Conservation (phyloP, 1,139 yeast genomes). For the Geotrichum europaeum region DNA sequence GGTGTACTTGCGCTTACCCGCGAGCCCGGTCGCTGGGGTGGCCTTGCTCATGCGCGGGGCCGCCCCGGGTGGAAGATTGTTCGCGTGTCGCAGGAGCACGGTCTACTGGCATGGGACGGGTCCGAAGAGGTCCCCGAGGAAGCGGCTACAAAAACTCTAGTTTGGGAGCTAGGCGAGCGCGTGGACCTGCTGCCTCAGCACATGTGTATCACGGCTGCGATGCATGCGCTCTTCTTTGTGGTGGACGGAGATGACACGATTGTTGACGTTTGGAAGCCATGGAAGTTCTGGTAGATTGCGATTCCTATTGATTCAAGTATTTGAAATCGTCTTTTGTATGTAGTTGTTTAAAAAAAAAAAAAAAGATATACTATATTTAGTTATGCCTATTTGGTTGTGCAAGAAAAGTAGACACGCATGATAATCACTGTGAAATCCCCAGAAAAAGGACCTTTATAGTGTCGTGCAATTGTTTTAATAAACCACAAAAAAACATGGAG, state of each 20-base stretch:
- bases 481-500: too few relatives aligned
- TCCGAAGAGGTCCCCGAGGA: slow-evolving; percentile 40
- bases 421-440: too few relatives aligned
- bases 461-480: too few relatives aligned
- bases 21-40: slow-evolving; percentile 47
- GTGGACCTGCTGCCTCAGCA: slow-evolving; percentile 64
- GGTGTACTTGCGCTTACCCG: slow-evolving; percentile 68
- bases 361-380: too few relatives aligned
- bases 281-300: slow-evolving; percentile 46
- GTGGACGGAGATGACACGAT: slow-evolving; percentile 47
- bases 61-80: slow-evolving; percentile 49
- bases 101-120: slow-evolving; percentile 39
- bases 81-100: slow-evolving; percentile 52
- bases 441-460: too few relatives aligned
- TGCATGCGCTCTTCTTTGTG: slow-evolving; percentile 54
- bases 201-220: slow-evolving; percentile 65
- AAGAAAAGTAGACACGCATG: too few relatives aligned
- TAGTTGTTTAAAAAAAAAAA: neutral
- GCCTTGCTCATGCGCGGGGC: slow-evolving; percentile 41
- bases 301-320: neutral
- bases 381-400: too few relatives aligned
- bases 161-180: slow-evolving; percentile 42
- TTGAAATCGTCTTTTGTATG: neutral
- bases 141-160: slow-evolving; percentile 35
- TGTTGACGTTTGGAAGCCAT: slow-evolving; percentile 66